Conservation (phyloP, 371 early-diverging fungal species). For the Mucor plumbeus region DNA sequence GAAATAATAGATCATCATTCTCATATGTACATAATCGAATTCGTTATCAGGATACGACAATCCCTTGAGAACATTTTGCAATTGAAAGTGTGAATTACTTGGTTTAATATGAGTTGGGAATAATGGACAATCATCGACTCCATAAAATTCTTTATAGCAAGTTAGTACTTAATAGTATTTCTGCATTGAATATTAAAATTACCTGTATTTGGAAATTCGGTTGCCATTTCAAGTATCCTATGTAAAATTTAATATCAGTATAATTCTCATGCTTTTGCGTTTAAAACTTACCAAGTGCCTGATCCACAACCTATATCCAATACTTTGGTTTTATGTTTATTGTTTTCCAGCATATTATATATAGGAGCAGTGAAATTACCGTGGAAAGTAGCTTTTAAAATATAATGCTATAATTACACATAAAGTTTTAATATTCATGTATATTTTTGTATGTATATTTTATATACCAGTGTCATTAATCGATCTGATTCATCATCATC, state of each 20-base stretch:
- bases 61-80: constrained; percentile 54
- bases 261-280: neutral
- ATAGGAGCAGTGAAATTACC: constrained; percentile 44
- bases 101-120: constrained; percentile 65
- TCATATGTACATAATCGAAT: constrained; percentile 64
- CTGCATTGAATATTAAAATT: constrained; percentile 2
- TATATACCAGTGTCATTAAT: constrained; percentile 44
- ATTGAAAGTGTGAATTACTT: constrained; percentile 55
- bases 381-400: constrained; percentile 43
- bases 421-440: neutral
- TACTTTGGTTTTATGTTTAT: constrained; percentile 26
- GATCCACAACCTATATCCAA: constrained; percentile 51
- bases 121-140: constrained; percentile 59
- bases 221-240: constrained; percentile 41
- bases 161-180: constrained; percentile 6
- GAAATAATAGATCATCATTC: constrained; percentile 48
- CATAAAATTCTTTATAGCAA: constrained; percentile 46
- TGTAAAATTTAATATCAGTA: neutral
- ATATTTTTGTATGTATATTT: neutral
- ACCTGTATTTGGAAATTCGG: constrained; percentile 37
- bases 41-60: constrained; percentile 57
- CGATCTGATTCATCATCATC: constrained; percentile 52
- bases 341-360: neutral
- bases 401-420: constrained; percentile 38
- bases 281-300: constrained; percentile 45